Percentiles rank a stretch among this genome's conserved stretches.
phyloP scores from a whole-genome alignment of 108 stramenopile species.

The Conticribra weissflogii region DNA sequence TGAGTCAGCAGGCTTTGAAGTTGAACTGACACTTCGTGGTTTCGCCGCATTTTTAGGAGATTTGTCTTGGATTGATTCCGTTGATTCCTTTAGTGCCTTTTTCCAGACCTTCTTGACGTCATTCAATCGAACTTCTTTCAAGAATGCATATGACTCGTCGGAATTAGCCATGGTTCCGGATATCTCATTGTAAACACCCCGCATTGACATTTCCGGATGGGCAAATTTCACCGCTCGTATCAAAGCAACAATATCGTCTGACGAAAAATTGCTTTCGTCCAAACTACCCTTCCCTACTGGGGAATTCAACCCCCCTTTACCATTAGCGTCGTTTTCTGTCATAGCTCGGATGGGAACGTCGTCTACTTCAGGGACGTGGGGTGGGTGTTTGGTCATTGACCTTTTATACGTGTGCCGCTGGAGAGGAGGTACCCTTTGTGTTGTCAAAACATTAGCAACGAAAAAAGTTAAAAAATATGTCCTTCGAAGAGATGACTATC shows the following conservation, averaged over 20 bases:
- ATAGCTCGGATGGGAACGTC: too few relatives aligned
- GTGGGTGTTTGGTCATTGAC: too few relatives aligned
- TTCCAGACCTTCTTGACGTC: conserved; percentile 83
- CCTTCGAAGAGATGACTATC: too few relatives aligned
- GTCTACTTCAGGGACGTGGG: too few relatives aligned
- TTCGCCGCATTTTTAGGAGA: not conserved
- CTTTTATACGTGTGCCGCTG: too few relatives aligned
- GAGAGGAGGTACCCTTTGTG: too few relatives aligned
- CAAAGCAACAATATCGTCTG: conserved; percentile 63
- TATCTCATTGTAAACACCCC: conserved; percentile 68
- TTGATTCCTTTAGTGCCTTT: conserved; percentile 53
- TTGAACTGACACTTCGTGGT: not conserved
- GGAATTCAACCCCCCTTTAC: too few relatives aligned
- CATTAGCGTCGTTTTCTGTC: too few relatives aligned
- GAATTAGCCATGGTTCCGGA: conserved; percentile 40
- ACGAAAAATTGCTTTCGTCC: conserved; percentile 14
- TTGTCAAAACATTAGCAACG: too few relatives aligned
- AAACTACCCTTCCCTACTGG: too few relatives aligned
- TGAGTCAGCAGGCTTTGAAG: not conserved
- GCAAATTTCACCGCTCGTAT: conserved; percentile 72
- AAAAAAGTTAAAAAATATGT: too few relatives aligned
- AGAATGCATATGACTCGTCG: conserved; percentile 37
- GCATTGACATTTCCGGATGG: conserved; percentile 57
- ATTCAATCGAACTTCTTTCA: conserved; percentile 49
- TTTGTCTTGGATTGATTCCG: not conserved